phyloP scores from a whole-genome alignment of 352 stramenopile genomes.

The Blastocystis sp. region DNA sequence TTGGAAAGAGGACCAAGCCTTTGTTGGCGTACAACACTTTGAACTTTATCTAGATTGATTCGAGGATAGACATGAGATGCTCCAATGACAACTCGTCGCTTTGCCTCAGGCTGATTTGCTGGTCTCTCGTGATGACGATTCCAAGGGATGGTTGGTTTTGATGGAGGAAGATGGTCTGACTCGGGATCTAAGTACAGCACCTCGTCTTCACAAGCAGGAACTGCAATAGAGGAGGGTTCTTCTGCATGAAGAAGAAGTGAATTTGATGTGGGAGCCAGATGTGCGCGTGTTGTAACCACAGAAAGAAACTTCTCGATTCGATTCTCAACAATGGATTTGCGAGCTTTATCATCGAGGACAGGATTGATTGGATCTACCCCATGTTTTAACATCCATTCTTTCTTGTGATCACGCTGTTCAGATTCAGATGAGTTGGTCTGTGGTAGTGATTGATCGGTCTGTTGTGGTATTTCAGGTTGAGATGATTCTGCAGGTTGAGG shows the following conservation, averaged over 20 bases:
- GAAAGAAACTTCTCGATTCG: neutral
- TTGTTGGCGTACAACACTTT: neutral
- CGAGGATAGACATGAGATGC: neutral
- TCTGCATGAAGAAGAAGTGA: neutral
- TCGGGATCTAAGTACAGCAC: neutral
- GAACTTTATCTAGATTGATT: neutral
- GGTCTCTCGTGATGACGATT: neutral
- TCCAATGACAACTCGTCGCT: neutral
- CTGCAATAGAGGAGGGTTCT: neutral
- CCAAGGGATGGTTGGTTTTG: no score
- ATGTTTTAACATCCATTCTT: slow-evolving; percentile 15
- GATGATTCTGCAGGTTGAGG: no score
- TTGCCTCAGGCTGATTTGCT: neutral
- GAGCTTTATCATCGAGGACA: neutral
- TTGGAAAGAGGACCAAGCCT: neutral
- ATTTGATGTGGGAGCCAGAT: neutral
- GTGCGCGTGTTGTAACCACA: neutral
- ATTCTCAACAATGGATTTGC: neutral
- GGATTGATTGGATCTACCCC: slow-evolving; percentile 22
- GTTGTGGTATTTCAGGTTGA: no score
- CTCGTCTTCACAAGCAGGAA: neutral
- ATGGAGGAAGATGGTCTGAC: no score
- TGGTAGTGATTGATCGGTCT: no score
- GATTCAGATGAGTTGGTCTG: no score
- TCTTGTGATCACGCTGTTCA: neutral